Conservation (phyloP, 768 basidiomycete species). For the Psilocybe sp. region DNA sequence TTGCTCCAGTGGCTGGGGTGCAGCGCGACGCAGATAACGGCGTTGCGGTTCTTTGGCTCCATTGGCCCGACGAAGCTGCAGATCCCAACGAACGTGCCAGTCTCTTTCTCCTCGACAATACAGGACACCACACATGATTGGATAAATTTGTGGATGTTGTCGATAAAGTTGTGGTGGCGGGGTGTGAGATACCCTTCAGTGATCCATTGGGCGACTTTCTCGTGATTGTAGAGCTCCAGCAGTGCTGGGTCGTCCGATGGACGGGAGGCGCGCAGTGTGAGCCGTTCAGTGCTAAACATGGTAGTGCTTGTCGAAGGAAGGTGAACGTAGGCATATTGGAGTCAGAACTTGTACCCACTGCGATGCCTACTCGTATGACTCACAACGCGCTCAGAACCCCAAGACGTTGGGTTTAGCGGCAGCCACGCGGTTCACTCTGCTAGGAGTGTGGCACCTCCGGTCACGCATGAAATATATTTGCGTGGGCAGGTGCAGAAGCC, state of each 20-base stretch:
- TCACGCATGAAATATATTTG: too few relatives aligned
- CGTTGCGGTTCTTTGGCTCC: conserved; percentile 14
- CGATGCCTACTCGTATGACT: too few relatives aligned
- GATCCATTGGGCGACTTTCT: conserved; percentile 11
- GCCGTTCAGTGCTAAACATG: conserved; percentile 18
- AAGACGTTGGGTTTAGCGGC: too few relatives aligned
- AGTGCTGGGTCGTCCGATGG: conserved; percentile 11
- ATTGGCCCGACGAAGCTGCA: conserved; percentile 5
- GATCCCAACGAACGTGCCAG: conserved; percentile 10
- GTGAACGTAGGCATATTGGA: too few relatives aligned
- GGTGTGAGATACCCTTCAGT: conserved; percentile 14
- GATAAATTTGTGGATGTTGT: conserved; percentile 9
- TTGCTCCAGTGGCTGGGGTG: conserved; percentile 12
- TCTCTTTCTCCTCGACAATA: conserved; percentile 11
- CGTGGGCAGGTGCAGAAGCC: too few relatives aligned
- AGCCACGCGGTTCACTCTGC: too few relatives aligned
- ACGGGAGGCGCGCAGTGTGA: conserved; percentile 13
- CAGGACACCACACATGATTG: conserved; percentile 10
- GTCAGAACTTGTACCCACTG: too few relatives aligned
- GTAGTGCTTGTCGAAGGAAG: too few relatives aligned
- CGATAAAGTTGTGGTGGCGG: conserved; percentile 9
- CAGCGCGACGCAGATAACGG: conserved; percentile 14
- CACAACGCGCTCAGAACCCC: too few relatives aligned
- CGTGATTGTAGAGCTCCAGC: conserved; percentile 13
- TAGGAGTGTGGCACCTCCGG: too few relatives aligned